Evolutionary conservation across 257 asterid genomes (phyloP).

Genomic region (Vinca minor): DNA sequence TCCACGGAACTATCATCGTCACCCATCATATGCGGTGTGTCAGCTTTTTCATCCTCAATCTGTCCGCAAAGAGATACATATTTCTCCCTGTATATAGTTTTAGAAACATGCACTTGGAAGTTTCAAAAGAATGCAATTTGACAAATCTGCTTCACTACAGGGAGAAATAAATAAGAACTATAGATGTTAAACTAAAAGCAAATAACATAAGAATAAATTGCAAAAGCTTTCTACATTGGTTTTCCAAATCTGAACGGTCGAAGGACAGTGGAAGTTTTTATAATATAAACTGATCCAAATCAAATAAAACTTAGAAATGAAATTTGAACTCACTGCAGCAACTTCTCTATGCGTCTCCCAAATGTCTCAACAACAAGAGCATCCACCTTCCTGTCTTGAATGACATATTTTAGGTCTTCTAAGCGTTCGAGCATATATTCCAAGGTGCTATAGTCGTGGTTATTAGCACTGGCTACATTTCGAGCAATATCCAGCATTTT

Average conservation of each 20-base stretch:
- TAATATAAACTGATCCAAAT: not conserved
- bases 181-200: not conserved
- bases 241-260: not conserved
- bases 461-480: constrained; percentile 61
- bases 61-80: constrained; percentile 79
- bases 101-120: constrained; percentile 21
- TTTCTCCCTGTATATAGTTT: constrained; percentile 69
- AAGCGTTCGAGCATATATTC: constrained; percentile 66
- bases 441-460: constrained; percentile 63
- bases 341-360: constrained; percentile 91
- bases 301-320: constrained; percentile 1
- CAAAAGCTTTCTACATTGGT: not conserved
- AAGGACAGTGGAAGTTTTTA: constrained; percentile 6
- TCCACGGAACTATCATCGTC: constrained; percentile 72
- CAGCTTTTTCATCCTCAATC: constrained; percentile 76
- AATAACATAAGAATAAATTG: not conserved
- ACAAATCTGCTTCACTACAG: not conserved
- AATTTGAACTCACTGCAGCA: constrained; percentile 70
- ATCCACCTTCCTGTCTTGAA: constrained; percentile 90
- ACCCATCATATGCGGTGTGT: constrained; percentile 30
- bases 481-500: constrained; percentile 73
- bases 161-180: not conserved
- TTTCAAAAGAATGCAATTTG: constrained; percentile 4
- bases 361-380: constrained; percentile 97
- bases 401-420: constrained; percentile 81